Evolutionary conservation across 2,329 filamentous ascomycete species (phyloP), one percentile per base, ranked within the genome.

Genomic region (Domatiomyces catenatus): DNA sequence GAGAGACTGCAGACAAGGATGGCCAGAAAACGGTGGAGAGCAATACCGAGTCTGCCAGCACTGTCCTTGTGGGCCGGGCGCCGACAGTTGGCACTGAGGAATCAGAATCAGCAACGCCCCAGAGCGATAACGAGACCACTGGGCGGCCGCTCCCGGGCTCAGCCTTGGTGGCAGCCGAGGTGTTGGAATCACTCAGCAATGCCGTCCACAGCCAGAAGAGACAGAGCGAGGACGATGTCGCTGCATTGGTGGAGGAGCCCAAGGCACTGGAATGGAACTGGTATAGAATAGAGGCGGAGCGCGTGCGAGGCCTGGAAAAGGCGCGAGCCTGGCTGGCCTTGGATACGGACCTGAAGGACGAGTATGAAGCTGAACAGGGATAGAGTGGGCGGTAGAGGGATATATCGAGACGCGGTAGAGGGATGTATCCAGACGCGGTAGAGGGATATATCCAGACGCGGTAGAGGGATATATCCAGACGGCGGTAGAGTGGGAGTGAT

Each of bases 241-340:
- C 26, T 61, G 55, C 59, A 60, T 48, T 18, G 19, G 12, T 17
- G 17, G 20, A 26, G 28, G 45, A 47, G 8, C 20, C 20, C 5
- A 62, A 55, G 60, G 57, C 58, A 5, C 67, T 69, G 2, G 69
- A 71, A 26, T 81, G 77, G 77, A 73, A 71, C 2, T 82, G 77
- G 77, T 72, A 79, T 50, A 67, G 70, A 18, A 76, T 82, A 52
- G 77, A 83, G 57, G 65, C 69, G 52, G 75, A 81, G 62, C 67
- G 79, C 32, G 52, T 71, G 47, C 66, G 75, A 43, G 79, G 79
- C 0, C 55, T 81, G 59, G 65, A 69, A 52, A 65, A 79, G 26
- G 76, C 79, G 3, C 67, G 72, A 58, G 70, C 74, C 42, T 81
- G 78, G 62, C 68, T 72, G 22, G 67, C 63, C 10, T 59, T 81